Conservation (phyloP, 306 rosid species). For the Chamaecrista fasciculata region DNA sequence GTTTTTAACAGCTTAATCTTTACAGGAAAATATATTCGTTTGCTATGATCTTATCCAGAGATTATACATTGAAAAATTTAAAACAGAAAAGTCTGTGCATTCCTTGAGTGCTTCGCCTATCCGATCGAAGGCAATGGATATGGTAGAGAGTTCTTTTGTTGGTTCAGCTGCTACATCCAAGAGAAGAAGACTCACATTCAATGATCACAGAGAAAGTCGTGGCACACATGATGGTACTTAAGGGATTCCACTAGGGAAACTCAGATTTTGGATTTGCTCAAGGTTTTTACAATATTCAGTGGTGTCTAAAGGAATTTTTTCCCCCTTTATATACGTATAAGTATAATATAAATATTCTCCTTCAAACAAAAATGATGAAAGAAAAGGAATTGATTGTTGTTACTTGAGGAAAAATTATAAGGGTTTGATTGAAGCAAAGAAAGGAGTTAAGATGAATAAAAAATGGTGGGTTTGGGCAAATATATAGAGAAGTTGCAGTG, state of each 20-base stretch:
- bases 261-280: constrained; percentile 16
- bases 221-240: constrained; percentile 30
- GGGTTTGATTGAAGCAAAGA: constrained; percentile 35
- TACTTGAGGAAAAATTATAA: constrained; percentile 26
- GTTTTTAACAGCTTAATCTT: not conserved
- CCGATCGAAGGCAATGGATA: constrained; percentile 29
- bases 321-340: constrained; percentile 16
- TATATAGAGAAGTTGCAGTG: constrained; percentile 34
- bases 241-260: constrained; percentile 40
- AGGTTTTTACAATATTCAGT: constrained; percentile 19
- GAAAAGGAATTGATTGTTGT: constrained; percentile 32
- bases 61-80: constrained; percentile 36
- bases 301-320: constrained; percentile 15
- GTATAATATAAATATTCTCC: constrained; percentile 1
- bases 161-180: constrained; percentile 39
- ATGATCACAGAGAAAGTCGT: constrained; percentile 32
- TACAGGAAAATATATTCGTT: constrained; percentile 56
- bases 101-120: constrained; percentile 34
- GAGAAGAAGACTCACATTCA: constrained; percentile 57
- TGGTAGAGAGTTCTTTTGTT: constrained; percentile 40
- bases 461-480: constrained; percentile 33
- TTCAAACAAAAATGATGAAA: constrained; percentile 14
- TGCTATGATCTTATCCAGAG: constrained; percentile 56
- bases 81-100: constrained; percentile 31
- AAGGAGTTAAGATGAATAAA: constrained; percentile 29